These are phyloP conservation scores for Chlamydomonas sphaeroides DNA, from an alignment of 139 green algal species.

Conservation along the genomic window DNA sequence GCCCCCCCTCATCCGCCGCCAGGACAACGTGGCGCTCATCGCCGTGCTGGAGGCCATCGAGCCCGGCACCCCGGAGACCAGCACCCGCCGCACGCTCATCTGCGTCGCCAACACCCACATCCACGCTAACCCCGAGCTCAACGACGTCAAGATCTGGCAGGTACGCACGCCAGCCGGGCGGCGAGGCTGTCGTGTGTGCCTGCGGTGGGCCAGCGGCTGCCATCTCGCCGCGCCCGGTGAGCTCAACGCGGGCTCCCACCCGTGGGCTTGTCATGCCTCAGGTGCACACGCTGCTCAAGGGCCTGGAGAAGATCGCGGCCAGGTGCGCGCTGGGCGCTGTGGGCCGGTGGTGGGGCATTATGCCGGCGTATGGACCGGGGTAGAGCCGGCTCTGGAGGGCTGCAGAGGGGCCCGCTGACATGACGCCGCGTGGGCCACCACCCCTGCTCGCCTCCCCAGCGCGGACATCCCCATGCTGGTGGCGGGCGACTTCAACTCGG, in stretches of 20 bases:
- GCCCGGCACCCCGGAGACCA: constrained; percentile 51
- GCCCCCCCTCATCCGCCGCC: no score
- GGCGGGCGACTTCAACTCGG: constrained; percentile 98
- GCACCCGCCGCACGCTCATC: constrained; percentile 83
- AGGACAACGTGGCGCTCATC: constrained; percentile 98
- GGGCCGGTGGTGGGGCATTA: no score
- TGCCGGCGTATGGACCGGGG: no score
- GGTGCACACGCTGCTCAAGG: constrained; percentile 99
- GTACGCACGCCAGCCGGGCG: constrained; percentile 98
- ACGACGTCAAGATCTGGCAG: constrained; percentile 99
- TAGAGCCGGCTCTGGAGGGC: no score
- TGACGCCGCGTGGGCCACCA: no score
- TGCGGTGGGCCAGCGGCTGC: no score
- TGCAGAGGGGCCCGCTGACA: no score
- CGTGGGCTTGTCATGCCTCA: no score
- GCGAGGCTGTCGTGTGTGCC: no score
- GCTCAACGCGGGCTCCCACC: no score
- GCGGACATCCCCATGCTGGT: constrained; percentile 95
- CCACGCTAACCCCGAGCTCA: constrained; percentile 97
- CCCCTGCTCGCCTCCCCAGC: constrained; percentile 44
- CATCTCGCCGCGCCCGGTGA: no score
- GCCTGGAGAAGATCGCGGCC: constrained; percentile 98
- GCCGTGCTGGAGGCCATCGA: constrained; percentile 95
- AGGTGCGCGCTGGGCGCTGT: constrained; percentile 63
- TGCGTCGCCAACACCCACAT: constrained; percentile 99